Percentiles rank a stretch among this genome's conserved stretches.
Conservation (phyloP, 2,329 filamentous ascomycete species). For the Paracorniculantispora psalliotae region DNA sequence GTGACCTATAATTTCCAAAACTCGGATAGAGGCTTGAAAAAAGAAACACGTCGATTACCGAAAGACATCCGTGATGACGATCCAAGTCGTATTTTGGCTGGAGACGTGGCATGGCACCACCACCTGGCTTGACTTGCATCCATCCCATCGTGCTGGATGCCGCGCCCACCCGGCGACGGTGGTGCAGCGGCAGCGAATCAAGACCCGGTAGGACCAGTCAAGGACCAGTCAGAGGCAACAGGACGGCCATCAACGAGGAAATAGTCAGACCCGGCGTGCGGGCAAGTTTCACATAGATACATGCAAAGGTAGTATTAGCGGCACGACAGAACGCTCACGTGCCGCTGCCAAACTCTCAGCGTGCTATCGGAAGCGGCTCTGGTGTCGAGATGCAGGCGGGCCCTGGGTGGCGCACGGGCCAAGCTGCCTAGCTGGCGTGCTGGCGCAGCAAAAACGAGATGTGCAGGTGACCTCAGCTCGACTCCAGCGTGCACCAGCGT, state of each 20-base stretch:
- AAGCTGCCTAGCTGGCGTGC: neutral
- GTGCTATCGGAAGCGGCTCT: slow-evolving; percentile 12
- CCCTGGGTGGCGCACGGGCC: slow-evolving; percentile 4
- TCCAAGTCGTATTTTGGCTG: neutral
- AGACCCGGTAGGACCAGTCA: no score
- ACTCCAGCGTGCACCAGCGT: neutral
- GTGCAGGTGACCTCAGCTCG: slow-evolving; percentile 11
- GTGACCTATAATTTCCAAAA: neutral
- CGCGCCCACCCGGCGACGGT: neutral
- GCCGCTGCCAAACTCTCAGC: neutral
- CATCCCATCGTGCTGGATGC: neutral
- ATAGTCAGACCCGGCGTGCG: neutral
- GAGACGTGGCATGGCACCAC: slow-evolving; percentile 3
- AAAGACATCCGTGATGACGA: neutral
- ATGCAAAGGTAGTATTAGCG: neutral
- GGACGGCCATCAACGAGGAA: no score
- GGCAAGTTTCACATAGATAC: slow-evolving; percentile 4
- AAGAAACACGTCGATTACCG: neutral
- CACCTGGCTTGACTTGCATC: neutral
- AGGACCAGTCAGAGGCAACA: neutral
- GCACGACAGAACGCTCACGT: slow-evolving; percentile 9
- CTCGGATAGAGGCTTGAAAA: neutral
- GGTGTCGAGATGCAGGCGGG: slow-evolving; percentile 7
- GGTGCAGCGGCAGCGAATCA: neutral
- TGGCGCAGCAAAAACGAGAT: slow-evolving; percentile 6